Evolutionary conservation across 768 basidiomycete species (phyloP), one percentile per base, ranked within the genome.

Genomic region (Leccinum subtestaceum): DNA sequence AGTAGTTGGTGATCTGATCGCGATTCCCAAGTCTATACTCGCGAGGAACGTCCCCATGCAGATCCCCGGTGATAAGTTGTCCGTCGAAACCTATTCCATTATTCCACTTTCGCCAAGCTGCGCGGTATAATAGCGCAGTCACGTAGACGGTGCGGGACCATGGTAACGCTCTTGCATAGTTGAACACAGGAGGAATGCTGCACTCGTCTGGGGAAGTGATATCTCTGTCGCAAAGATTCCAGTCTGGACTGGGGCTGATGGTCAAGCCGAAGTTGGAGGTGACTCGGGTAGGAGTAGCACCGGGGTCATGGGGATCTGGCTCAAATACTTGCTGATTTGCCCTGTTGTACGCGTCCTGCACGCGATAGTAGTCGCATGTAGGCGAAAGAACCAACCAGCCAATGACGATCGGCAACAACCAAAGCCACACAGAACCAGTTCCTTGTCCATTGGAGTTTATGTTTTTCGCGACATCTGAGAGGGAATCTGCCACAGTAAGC

Each of bases 391-490:
- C 25, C 15, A 49, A 17, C 48, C 48, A 49, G 48, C 48, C 48
- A 12, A 49, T 25, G 17, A 49, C 48, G 27, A 49, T 49, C 27
- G 48, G 48, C 17, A 49, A 25, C 11, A 79, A 70, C 75, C 77
- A 80, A 10, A 78, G 58, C 76, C 76, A 79, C 7, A 74, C 60
- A 1, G 74, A 72, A 11, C 73, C 77, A 7, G 76, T 72, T 10
- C 69, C 73, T 55, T 77, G 71, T 1, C 77, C 77, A 45, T 73
- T 74, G 1, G 69, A 67, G 25, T 71, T 66, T 34, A 76, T 63
- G 13, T 64, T 52, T 2, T 60, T 60, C 15, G 52, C 40, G 5
- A 71, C 36, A 32, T 48, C 61, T 13, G 56, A 58, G 47, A 59
- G 56, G 40, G 62, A 65, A 50, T 32, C 32, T 32, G 11, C 11